Evolutionary conservation across 495 filamentous ascomycete genomes (phyloP).

Genomic region (Amniculicola lignicola): DNA sequence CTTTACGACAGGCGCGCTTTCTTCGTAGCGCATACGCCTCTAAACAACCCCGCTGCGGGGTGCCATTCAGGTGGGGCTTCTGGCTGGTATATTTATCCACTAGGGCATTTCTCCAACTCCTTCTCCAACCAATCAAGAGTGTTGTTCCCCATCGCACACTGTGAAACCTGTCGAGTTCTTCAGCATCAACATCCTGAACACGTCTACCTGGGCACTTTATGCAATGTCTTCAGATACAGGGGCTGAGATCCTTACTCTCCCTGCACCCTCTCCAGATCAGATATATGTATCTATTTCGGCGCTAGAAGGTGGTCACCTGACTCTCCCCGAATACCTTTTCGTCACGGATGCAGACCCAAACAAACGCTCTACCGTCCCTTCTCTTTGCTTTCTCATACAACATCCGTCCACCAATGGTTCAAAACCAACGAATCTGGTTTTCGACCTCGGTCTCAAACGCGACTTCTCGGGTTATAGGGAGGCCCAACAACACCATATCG

Average conservation of each 20-base stretch:
- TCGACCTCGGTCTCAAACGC: conserved; percentile 51
- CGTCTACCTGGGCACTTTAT: background rate
- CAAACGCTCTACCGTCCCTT: conserved; percentile 38
- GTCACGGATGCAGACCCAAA: conserved; percentile 34
- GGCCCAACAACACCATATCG: conserved; percentile 43
- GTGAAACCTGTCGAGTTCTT: background rate
- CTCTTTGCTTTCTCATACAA: conserved; percentile 39
- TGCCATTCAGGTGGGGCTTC: conserved; percentile 22
- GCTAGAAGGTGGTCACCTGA: conserved; percentile 40
- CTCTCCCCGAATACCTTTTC: conserved; percentile 39
- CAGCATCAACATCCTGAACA: background rate
- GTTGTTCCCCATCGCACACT: background rate
- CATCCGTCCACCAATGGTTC: conserved; percentile 31
- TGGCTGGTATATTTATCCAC: too few relatives aligned
- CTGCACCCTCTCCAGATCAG: conserved; percentile 29
- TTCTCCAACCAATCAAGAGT: conserved; percentile 14
- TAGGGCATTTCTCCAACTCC: conserved; percentile 2
- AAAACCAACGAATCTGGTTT: conserved; percentile 41
- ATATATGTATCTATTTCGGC: conserved; percentile 39
- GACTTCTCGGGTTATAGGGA: conserved; percentile 43
- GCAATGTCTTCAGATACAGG: conserved; percentile 10
- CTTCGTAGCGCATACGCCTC: too few relatives aligned
- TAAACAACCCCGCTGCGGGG: conserved; percentile 26
- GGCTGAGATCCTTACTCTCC: conserved; percentile 24
- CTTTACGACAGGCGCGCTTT: too few relatives aligned